Conservation (phyloP, 148 eudicot species). For the Rhododendron ovatum region DNA sequence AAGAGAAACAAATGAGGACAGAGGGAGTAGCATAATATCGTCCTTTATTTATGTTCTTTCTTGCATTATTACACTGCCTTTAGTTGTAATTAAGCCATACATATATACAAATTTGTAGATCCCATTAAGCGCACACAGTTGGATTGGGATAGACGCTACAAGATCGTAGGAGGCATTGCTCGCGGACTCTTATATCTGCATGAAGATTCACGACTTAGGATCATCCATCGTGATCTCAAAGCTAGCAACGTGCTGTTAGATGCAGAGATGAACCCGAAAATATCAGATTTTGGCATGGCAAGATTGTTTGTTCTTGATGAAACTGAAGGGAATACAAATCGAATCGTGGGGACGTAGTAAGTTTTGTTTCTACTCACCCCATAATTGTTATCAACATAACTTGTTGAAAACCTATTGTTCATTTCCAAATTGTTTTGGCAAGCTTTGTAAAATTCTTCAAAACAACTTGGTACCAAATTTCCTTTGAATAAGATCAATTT, state of each 20-base stretch:
- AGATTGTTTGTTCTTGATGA: constrained; percentile 40
- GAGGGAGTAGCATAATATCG: background rate
- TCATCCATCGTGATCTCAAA: constrained; percentile 62
- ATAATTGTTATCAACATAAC: background rate
- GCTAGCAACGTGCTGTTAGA: constrained; percentile 44
- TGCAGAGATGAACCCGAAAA: constrained; percentile 45
- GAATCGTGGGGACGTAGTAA: too few relatives aligned
- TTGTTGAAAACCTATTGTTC: background rate
- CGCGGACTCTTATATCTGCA: constrained; percentile 53
- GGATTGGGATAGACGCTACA: constrained; percentile 50
- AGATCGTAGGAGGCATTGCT: constrained; percentile 50
- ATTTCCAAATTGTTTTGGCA: background rate
- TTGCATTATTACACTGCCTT: background rate
- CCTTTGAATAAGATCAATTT: background rate
- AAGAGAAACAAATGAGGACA: background rate
- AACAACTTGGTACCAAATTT: background rate
- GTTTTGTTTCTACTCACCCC: background rate
- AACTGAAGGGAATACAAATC: constrained; percentile 14
- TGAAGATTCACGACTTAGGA: constrained; percentile 51
- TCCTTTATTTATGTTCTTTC: background rate
- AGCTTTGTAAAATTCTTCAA: background rate
- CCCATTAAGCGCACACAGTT: constrained; percentile 24
- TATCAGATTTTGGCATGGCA: constrained; percentile 60
- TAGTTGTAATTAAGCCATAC: background rate
- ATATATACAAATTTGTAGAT: constrained; percentile 17